Percentiles rank a stretch among this genome's conserved stretches.
Evolutionary conservation across 2,329 filamentous ascomycete genomes (phyloP).

Genomic region (Paecilomyces sp.): DNA sequence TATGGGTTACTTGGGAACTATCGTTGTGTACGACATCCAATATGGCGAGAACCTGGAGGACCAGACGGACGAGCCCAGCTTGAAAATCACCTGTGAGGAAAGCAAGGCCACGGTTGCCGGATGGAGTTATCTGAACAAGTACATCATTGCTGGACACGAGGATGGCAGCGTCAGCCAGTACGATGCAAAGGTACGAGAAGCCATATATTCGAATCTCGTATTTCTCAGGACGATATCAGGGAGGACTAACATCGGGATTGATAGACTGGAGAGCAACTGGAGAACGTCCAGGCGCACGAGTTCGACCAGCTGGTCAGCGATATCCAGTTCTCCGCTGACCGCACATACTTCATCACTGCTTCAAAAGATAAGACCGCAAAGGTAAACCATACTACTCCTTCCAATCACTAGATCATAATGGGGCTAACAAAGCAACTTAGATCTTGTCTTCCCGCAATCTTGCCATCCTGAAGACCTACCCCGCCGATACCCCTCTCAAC

Average conservation of each 20-base stretch:
- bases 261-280: constrained; percentile 70
- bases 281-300: constrained; percentile 80
- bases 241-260: background rate
- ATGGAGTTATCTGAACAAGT: constrained; percentile 90
- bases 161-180: constrained; percentile 88
- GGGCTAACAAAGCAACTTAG: constrained; percentile 28
- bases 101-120: constrained; percentile 97
- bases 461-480: constrained; percentile 85
- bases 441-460: constrained; percentile 81
- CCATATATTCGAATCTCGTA: background rate
- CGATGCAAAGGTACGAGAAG: constrained; percentile 67
- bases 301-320: constrained; percentile 78
- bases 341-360: constrained; percentile 96
- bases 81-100: constrained; percentile 89
- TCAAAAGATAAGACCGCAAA: constrained; percentile 98
- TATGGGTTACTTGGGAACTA: constrained; percentile 91
- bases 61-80: constrained; percentile 72
- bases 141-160: constrained; percentile 96
- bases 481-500: constrained; percentile 91
- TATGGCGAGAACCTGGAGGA: constrained; percentile 63
- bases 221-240: background rate
- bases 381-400: constrained; percentile 39
- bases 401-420: background rate
- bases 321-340: constrained; percentile 87
- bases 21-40: constrained; percentile 85